A percentile compares a stretch with the other conserved stretches of the same genome.
Conservation (phyloP, 768 basidiomycete species). For the Strobilomyces dryophilus region DNA sequence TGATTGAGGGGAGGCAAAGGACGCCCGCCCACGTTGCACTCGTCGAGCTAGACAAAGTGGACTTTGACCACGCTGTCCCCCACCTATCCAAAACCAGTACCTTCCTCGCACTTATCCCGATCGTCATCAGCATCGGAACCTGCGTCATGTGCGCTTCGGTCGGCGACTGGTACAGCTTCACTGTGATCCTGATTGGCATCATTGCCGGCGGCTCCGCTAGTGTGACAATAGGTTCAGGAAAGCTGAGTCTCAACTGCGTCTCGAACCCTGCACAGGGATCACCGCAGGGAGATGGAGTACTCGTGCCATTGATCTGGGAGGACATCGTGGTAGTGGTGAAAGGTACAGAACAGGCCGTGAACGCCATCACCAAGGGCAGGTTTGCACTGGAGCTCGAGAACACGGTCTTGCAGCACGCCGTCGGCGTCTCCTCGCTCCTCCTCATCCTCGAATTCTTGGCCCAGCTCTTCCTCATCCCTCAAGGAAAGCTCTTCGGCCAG, state of each 20-base stretch:
- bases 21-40: conserved; percentile 15
- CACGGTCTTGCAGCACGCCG: background rate
- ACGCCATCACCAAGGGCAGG: conserved; percentile 27
- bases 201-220: conserved; percentile 27
- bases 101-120: conserved; percentile 22
- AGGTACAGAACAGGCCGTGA: conserved; percentile 28
- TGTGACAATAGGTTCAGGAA: conserved; percentile 24
- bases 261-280: conserved; percentile 11
- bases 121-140: conserved; percentile 19
- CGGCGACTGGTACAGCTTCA: conserved; percentile 30
- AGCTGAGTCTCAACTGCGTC: conserved; percentile 12
- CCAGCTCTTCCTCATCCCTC: background rate
- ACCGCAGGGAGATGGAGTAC: conserved; percentile 27
- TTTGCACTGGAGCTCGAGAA: conserved; percentile 16
- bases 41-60: conserved; percentile 10
- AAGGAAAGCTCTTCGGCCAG: conserved; percentile 27
- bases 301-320: conserved; percentile 10
- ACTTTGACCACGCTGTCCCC: conserved; percentile 1
- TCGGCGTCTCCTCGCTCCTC: conserved; percentile 25
- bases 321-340: conserved; percentile 25
- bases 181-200: conserved; percentile 30
- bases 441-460: conserved; percentile 12
- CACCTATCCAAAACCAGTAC: background rate
- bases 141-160: conserved; percentile 22
- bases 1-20: conserved; percentile 13